These are phyloP conservation scores for Calendula officinalis DNA, from an alignment of 129 eudicot genomes.

Conservation along the genomic window DNA sequence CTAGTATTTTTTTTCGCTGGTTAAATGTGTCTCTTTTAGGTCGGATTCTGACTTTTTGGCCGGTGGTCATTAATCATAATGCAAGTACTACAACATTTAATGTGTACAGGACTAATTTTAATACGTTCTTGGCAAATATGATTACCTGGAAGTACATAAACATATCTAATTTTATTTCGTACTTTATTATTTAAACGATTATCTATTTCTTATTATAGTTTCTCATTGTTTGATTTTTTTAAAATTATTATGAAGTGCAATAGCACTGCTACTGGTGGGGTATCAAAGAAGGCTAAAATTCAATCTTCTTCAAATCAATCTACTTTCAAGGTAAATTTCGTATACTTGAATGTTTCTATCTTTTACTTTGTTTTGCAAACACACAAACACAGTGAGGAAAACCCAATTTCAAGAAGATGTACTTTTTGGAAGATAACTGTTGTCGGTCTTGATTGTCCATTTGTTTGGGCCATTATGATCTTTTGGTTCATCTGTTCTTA, in stretches of 20 bases:
- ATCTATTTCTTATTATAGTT: background rate
- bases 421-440: conserved; percentile 40
- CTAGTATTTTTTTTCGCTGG: conserved; percentile 9
- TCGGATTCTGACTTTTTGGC: conserved; percentile 4
- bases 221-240: background rate
- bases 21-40: conserved; percentile 20
- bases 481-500: conserved; percentile 35
- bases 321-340: conserved; percentile 45
- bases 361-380: conserved; percentile 18
- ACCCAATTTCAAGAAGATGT: conserved; percentile 11
- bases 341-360: conserved; percentile 20
- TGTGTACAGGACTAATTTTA: conserved; percentile 17
- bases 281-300: conserved; percentile 77
- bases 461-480: conserved; percentile 30
- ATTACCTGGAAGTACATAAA: conserved; percentile 26
- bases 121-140: background rate
- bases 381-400: conserved; percentile 23
- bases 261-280: conserved; percentile 78
- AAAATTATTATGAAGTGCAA: conserved; percentile 53
- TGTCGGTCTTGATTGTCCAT: conserved; percentile 41
- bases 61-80: conserved; percentile 5
- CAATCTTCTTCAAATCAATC: conserved; percentile 59
- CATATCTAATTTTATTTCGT: conserved; percentile 12
- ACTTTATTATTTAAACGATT: background rate
- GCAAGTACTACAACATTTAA: conserved; percentile 16